Evolutionary conservation across 768 basidiomycete species (phyloP), one percentile per base, ranked within the genome.

Genomic region (Suillus variegatus): DNA sequence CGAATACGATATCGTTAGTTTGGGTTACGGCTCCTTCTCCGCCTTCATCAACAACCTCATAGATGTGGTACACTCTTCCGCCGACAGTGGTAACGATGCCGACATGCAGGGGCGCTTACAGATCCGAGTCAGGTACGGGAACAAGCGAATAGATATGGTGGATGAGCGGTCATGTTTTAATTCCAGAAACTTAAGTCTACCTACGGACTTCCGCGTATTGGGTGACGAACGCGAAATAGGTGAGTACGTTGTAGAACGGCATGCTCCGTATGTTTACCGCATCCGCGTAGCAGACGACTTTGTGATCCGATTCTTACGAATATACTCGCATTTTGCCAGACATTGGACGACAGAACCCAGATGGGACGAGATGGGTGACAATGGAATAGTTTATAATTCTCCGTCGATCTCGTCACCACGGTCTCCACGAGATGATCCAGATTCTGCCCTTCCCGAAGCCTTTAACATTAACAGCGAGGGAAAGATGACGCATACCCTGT

Each of bases 1-100:
- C 73, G 89, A 88, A 57, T 80, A 85, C 66, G 91, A 93, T 70
- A 72, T 77, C n/a, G 70, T 90, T 28, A 77, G 66, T 28, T 63
- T 80, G 73, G 73, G 75, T 51, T 64, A 65, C 13, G 72, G 73
- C 61, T 72, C 73, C 46, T 62, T 65, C 56, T 63, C 65, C 62
- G 64, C 69, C 36, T 66, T 61, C 62, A 66, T 28, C 36, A 60
- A 61, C 46, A 67, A 65, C 18, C 64, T 73, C 38, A 35, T 49
- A 51, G 56, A 54, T 69, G 66, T 66, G 56, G 67, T 63, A 12
- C 32, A 67, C 64, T 55, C 28, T 60, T 43, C 16, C 41, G 25
- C 58, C 58, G 58, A 25, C 41, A 2, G 41, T 60, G 41, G 58
- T 43, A 13, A 64, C n/a, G 10, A 67, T 76, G 73, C 64, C 65